Base-by-base conservation (phyloP, 352 stramenopile genomes). In the Aphanomyces euteiches region DNA sequence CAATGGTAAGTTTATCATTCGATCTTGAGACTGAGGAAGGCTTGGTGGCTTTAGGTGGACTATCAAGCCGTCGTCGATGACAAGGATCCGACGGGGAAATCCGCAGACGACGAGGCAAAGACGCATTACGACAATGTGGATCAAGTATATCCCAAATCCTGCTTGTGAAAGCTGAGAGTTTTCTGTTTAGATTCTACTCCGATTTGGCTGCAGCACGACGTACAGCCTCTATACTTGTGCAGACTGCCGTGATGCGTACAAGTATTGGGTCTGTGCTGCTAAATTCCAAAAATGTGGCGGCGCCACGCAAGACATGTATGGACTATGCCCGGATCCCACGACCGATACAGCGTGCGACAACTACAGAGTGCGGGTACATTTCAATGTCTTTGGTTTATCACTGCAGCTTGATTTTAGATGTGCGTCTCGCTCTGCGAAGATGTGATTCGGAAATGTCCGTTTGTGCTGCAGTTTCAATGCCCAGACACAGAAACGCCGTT, bases 191-290 rank as follows among this genome's bases (percentile, higher is more conserved):
- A 70, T 70, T 40, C 77, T 95, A 37, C 82, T 88, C 69, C 84
- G 85, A 45, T 95, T 95, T 69, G 85, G 85, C 1, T 95, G 87
- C 54, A 84, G 89, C 65, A 82, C 77, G 50, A 87, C 85, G 67
- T 95, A 93, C 75, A 89, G 81, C 41, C 68, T 95, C 50, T 93
- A 93, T 72, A 84, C 75, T 56, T 93, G 87, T 57, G 85, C 92
- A 38, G 82, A 93, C 69, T 95, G 85, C 57, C 82, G 85, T 7
- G 87, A 93, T 36, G 87, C 87, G n/a, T 95, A 93, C 80, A 93
- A 95, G 72, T 91, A 95, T 74, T 95, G 85, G 85, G 76, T 95
- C 66, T 95, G 84, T 75, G 89, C 83, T 64, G 85, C 88, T 75
- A 90, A 92, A 65, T 92, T 94, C 69, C 86, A 91, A 47, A 82